Evolutionary conservation across 2,329 filamentous ascomycete genomes (phyloP).

Genomic region (Arthrobotrys pseudoclavata): DNA sequence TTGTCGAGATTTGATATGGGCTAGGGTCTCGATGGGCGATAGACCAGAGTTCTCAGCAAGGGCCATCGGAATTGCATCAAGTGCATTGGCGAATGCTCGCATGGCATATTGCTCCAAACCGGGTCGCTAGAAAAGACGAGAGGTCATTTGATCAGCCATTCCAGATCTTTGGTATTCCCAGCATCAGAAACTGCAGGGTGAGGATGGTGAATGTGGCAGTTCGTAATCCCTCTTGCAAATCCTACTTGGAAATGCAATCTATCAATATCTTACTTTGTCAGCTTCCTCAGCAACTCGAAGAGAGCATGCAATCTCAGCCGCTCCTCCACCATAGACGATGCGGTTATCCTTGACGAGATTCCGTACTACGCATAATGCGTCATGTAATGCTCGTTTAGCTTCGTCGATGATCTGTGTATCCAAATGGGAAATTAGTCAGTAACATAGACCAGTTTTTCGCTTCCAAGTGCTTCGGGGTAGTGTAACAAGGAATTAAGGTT

Average conservation of each 20-base stretch:
- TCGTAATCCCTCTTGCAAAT: slow-evolving; percentile 36
- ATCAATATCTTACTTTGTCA: slow-evolving; percentile 73
- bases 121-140: slow-evolving; percentile 73
- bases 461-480: slow-evolving; percentile 34
- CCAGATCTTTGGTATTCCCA: slow-evolving; percentile 58
- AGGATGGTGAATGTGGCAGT: slow-evolving; percentile 36
- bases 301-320: slow-evolving; percentile 96
- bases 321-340: slow-evolving; percentile 96
- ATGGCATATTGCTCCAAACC: slow-evolving; percentile 99
- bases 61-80: slow-evolving; percentile 94
- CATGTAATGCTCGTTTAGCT: slow-evolving; percentile 95
- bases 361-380: slow-evolving; percentile 96
- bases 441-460: slow-evolving; percentile 35
- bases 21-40: slow-evolving; percentile 94
- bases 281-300: slow-evolving; percentile 95
- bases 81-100: slow-evolving; percentile 95
- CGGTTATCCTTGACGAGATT: slow-evolving; percentile 97
- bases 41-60: slow-evolving; percentile 97
- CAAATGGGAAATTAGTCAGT: slow-evolving; percentile 44
- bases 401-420: slow-evolving; percentile 89
- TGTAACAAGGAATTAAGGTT: slow-evolving; percentile 48
- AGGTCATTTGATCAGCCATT: slow-evolving; percentile 59
- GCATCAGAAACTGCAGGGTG: slow-evolving; percentile 35
- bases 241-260: slow-evolving; percentile 28
- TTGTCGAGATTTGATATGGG: slow-evolving; percentile 95